These are phyloP conservation scores for Bolboschoenus planiculmis DNA, from an alignment of 176 grass and related monocot genomes.

Conservation along the genomic window DNA sequence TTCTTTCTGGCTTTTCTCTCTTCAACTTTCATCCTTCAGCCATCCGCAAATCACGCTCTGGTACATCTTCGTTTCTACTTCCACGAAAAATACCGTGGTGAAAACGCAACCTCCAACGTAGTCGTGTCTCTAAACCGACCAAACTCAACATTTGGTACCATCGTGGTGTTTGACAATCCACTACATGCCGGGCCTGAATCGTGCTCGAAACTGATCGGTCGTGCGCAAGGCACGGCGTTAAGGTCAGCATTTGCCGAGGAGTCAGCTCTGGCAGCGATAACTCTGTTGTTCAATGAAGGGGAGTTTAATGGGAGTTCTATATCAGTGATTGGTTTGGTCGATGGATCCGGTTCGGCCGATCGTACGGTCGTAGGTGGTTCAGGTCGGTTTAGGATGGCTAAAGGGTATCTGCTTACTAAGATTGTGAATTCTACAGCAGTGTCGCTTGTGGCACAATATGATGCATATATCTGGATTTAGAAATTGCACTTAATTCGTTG, in stretches of 20 bases:
- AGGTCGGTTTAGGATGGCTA: constrained; percentile 21
- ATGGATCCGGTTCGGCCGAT: constrained; percentile 17
- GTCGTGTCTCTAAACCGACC: constrained; percentile 13
- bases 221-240: constrained; percentile 12
- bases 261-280: neutral
- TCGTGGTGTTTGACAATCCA: constrained; percentile 24
- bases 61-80: constrained; percentile 22
- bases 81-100: constrained; percentile 19
- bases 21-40: neutral
- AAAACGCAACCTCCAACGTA: constrained; percentile 10
- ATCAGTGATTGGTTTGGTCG: constrained; percentile 2
- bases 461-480: constrained; percentile 17
- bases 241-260: constrained; percentile 15
- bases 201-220: neutral
- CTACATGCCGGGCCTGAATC: neutral
- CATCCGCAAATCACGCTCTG: neutral
- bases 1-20: neutral
- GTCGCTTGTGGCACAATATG: constrained; percentile 27
- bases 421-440: constrained; percentile 22
- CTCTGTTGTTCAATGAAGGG: constrained; percentile 3
- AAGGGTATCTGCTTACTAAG: constrained; percentile 24
- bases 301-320: constrained; percentile 14
- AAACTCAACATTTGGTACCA: constrained; percentile 14
- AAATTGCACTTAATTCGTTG: neutral
- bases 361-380: neutral